These are phyloP conservation scores for Dioscorea dumetorum DNA, from an alignment of 106 monocot species.

Conservation along the genomic window DNA sequence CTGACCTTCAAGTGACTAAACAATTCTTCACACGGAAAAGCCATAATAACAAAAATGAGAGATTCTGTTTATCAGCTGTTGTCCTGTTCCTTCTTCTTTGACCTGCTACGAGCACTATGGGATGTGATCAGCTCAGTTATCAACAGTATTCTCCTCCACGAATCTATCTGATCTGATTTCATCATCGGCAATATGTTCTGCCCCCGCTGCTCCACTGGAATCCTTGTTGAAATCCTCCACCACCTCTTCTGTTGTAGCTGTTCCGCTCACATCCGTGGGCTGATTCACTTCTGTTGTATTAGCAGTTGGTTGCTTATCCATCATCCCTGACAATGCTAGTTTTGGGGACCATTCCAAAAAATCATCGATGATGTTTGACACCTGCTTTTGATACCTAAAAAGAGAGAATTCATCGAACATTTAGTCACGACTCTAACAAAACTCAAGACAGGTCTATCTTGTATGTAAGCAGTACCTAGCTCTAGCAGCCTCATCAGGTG, in stretches of 20 bases:
- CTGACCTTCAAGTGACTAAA: neutral
- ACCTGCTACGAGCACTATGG: too few species aligned
- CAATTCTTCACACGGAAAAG: neutral
- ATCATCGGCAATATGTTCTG: constrained; percentile 9
- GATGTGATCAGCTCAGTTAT: too few species aligned
- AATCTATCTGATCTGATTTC: too few species aligned
- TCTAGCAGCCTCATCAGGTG: constrained; percentile 95
- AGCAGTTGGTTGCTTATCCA: constrained; percentile 39
- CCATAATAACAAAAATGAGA: neutral
- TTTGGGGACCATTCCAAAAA: constrained; percentile 93
- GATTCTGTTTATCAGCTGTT: too few species aligned
- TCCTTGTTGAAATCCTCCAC: constrained; percentile 6
- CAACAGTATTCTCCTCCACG: too few species aligned
- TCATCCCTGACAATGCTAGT: constrained; percentile 81
- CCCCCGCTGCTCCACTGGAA: neutral
- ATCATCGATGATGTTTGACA: constrained; percentile 97
- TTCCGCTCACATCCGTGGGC: constrained; percentile 13
- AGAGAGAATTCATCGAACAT: neutral
- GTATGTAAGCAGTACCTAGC: constrained; percentile 41
- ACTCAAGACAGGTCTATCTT: neutral
- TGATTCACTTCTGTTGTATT: constrained; percentile 44
- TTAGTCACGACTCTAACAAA: neutral
- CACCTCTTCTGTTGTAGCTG: constrained; percentile 5
- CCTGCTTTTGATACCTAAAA: constrained; percentile 84
- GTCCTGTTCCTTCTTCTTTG: too few species aligned